Base-by-base conservation (phyloP, 306 rosid species). In the Quercus glauca region DNA sequence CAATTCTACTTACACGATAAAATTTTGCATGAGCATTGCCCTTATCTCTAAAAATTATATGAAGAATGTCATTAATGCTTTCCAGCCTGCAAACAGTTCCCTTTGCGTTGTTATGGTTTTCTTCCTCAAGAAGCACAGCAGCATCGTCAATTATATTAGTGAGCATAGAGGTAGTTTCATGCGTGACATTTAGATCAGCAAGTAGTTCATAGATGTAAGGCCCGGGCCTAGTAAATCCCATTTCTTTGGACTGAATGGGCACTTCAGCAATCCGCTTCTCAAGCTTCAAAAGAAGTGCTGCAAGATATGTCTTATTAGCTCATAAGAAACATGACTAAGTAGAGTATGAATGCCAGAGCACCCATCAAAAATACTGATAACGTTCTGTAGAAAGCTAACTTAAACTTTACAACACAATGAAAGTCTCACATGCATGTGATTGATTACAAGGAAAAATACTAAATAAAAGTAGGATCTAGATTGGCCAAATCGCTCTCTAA, bases 231-330 rank as follows among this genome's bases (percentile, higher is more conserved):
- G 98, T 91, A 86, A 76, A 92, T 61, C 97, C 98, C 77, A 87
- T 52, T 82, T 94, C 97, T 92, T 91, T 94, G 45, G 97, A 91
- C 73, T 82, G 86, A 29, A 92, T 86, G 85, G 91, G 97, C 77
- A 94, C 91, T 79, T 94, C 97, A 74, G 97, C 88, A 85, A 92
- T 94, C 71, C 90, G 85, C 82, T 92, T 92, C 86, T 94, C 98
- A 82, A 94, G 97, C 86, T 94, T 92, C 85, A 91, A 79, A 80
- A 94, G 97, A 80, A 94, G 97, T 43, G 97, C 97, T 94, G 90
- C 84, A 85, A 83, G 74, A 90, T 55, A 85, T 59, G 82, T 80
- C 81, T 75, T 25, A 81, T 37, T 69, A 75, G 56, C 68, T 8
- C 43, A 84, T 60, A 78, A 75, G 65, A 58, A 12, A 21, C 21